phyloP scores from a whole-genome alignment of 495 filamentous ascomycete species.

The Hypoxylon fuscum region DNA sequence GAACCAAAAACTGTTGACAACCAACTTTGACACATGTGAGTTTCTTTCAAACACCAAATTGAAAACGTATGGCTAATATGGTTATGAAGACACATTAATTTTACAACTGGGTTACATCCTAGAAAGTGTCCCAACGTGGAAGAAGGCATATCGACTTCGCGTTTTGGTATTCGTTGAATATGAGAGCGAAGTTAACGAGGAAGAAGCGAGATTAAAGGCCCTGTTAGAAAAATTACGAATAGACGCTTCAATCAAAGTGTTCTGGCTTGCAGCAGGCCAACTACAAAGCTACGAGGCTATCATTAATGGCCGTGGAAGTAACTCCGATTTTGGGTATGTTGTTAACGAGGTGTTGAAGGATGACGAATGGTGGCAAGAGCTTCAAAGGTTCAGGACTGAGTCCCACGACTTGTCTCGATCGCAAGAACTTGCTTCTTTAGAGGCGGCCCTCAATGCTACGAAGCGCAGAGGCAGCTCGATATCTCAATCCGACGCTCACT shows the following conservation, averaged over 20 bases:
- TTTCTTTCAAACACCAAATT: neutral
- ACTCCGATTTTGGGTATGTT: conserved; percentile 56
- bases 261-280: conserved; percentile 80
- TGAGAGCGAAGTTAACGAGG: conserved; percentile 83
- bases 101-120: conserved; percentile 87
- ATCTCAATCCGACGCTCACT: conserved; percentile 35
- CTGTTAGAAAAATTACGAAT: conserved; percentile 84
- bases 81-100: conserved; percentile 72
- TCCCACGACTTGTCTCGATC: conserved; percentile 62
- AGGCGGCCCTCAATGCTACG: conserved; percentile 46
- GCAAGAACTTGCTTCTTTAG: conserved; percentile 46
- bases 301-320: conserved; percentile 67
- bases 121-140: conserved; percentile 84
- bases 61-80: neutral
- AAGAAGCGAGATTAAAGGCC: conserved; percentile 74
- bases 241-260: conserved; percentile 79
- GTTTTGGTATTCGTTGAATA: conserved; percentile 91
- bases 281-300: conserved; percentile 80
- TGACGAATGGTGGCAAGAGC: conserved; percentile 85
- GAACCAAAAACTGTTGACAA: conserved; percentile 76
- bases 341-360: conserved; percentile 70
- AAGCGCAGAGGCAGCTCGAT: conserved; percentile 44
- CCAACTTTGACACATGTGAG: conserved; percentile 87
- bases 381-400: conserved; percentile 66
- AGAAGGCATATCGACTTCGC: conserved; percentile 75